Conservation (phyloP, 73 alveolate genomes). For the Paramecium octaurelia region DNA sequence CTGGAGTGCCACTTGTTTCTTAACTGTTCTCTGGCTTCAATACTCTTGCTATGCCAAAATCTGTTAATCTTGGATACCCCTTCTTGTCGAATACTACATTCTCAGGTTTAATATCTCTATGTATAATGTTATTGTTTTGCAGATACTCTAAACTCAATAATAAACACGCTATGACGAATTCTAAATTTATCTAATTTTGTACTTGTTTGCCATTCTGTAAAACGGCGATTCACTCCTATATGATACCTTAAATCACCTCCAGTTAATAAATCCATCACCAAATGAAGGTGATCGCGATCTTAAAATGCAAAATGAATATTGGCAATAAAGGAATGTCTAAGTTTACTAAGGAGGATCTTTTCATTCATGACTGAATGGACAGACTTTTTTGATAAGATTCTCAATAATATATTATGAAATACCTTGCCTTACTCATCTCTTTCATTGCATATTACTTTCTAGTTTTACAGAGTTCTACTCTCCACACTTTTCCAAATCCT, state of each 20-base stretch:
- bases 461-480: conserved; percentile 68
- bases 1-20: conserved; percentile 72
- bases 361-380: conserved; percentile 79
- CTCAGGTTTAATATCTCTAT: conserved; percentile 51
- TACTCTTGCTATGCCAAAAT: conserved; percentile 65
- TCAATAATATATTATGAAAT: conserved; percentile 21
- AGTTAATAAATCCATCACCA: conserved; percentile 82
- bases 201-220: conserved; percentile 87
- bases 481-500: conserved; percentile 74
- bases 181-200: not conserved
- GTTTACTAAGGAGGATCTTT: conserved; percentile 69
- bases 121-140: conserved; percentile 37
- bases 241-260: conserved; percentile 95
- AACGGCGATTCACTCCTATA: conserved; percentile 74
- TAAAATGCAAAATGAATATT: conserved; percentile 88
- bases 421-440: conserved; percentile 70
- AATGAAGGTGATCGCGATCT: conserved; percentile 80
- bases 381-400: conserved; percentile 80
- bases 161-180: conserved; percentile 23
- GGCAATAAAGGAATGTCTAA: conserved; percentile 73
- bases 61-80: conserved; percentile 71
- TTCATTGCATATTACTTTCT: conserved; percentile 76
- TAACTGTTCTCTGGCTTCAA: conserved; percentile 57
- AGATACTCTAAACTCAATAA: conserved; percentile 36
- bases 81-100: conserved; percentile 40